Percentiles rank a stretch among this genome's conserved stretches.
These are phyloP conservation scores for Exophiala aquamarina DNA, from an alignment of 2,329 filamentous ascomycete species.

Conservation along the genomic window DNA sequence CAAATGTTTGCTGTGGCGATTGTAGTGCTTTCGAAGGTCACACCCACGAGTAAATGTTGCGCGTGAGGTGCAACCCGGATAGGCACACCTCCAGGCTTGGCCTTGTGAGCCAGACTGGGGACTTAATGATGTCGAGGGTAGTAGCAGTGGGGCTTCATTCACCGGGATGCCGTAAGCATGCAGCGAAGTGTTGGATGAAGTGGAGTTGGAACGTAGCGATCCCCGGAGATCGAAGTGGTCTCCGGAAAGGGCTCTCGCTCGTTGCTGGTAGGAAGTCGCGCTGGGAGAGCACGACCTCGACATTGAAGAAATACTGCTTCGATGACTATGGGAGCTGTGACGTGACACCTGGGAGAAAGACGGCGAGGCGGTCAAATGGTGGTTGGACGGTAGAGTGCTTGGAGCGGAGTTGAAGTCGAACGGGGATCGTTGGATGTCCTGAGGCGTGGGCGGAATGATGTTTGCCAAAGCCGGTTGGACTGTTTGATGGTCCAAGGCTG, in stretches of 20 bases:
- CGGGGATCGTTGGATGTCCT: constrained; percentile 19
- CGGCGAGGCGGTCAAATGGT: constrained; percentile 20
- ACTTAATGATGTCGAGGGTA: constrained; percentile 6
- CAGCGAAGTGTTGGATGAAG: constrained; percentile 26
- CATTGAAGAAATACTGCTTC: constrained; percentile 22
- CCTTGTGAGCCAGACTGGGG: constrained; percentile 1
- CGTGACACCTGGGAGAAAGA: constrained; percentile 23
- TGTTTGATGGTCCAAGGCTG: constrained; percentile 5
- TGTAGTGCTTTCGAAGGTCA: constrained; percentile 63
- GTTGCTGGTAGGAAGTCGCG: constrained; percentile 3
- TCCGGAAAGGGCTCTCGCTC: constrained; percentile 5
- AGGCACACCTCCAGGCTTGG: constrained; percentile 57
- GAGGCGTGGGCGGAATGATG: constrained; percentile 27
- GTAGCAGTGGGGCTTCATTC: constrained; percentile 11
- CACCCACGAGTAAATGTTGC: constrained; percentile 60
- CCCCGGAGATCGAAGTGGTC: constrained; percentile 10
- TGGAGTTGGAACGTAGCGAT: constrained; percentile 21
- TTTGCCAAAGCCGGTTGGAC: constrained; percentile 18
- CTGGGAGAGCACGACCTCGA: constrained; percentile 27
- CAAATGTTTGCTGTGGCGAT: constrained; percentile 61
- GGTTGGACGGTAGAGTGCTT: constrained; percentile 14
- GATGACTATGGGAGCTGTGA: constrained; percentile 15
- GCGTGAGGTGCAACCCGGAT: constrained; percentile 59
- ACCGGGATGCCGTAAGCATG: constrained; percentile 29
- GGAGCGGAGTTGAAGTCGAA: constrained; percentile 25